phyloP scores from a whole-genome alignment of 2,329 filamentous ascomycete genomes.

The Metarhizium rileyi region DNA sequence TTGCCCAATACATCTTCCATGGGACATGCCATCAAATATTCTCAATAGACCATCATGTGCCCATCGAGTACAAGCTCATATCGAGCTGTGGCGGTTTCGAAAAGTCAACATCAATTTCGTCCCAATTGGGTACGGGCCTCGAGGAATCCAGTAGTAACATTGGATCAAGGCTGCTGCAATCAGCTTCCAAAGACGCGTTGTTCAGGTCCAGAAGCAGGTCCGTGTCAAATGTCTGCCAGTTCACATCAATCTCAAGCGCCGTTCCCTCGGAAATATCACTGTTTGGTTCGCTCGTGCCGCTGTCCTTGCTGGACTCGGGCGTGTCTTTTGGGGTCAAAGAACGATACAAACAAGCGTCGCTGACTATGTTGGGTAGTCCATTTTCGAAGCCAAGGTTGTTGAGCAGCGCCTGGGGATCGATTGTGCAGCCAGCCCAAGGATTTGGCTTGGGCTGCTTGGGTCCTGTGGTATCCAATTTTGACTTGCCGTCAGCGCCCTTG shows the following conservation, averaged over 20 bases:
- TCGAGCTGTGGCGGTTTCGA: conserved; percentile 45
- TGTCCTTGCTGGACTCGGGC: conserved; percentile 54
- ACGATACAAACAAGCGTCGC: conserved; percentile 43
- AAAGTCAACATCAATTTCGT: conserved; percentile 41
- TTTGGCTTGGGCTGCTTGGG: conserved; percentile 10
- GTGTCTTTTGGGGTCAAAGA: conserved; percentile 53
- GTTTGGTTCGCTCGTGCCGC: conserved; percentile 47
- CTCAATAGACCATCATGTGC: not conserved
- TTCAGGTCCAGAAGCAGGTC: conserved; percentile 35
- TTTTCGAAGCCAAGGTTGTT: conserved; percentile 25
- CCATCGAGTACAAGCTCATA: conserved; percentile 26
- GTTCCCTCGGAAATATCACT: conserved; percentile 51
- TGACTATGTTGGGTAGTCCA: conserved; percentile 34
- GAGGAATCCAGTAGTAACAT: conserved; percentile 17
- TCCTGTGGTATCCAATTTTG: conserved; percentile 13
- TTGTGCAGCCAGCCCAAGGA: conserved; percentile 32
- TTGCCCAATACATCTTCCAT: not conserved
- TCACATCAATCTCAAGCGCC: conserved; percentile 41
- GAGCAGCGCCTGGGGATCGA: conserved; percentile 38
- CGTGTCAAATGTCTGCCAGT: conserved; percentile 40
- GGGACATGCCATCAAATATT: conserved; percentile 13
- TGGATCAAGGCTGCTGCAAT: conserved; percentile 18
- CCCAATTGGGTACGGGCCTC: conserved; percentile 30
- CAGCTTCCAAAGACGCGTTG: conserved; percentile 17
- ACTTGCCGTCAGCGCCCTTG: conserved; percentile 27